Conservation (phyloP, 495 filamentous ascomycete species). For the Elaphomyces granulatus region DNA sequence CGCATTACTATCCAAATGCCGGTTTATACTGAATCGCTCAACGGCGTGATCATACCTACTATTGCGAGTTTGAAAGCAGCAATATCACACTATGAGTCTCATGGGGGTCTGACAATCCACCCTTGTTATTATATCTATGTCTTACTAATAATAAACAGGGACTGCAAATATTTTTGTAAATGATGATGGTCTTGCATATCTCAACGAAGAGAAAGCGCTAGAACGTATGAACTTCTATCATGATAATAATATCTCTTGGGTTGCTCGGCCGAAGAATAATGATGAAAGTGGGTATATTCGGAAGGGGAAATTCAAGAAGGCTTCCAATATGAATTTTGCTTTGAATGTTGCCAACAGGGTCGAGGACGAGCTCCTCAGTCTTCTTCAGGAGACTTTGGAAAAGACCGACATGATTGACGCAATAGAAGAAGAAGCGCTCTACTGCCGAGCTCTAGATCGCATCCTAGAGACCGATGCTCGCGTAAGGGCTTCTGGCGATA, state of each 20-base stretch:
- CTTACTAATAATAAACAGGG: constrained; percentile 1
- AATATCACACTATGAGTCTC: constrained; percentile 52
- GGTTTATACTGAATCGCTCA: constrained; percentile 60
- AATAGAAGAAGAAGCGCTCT: constrained; percentile 36
- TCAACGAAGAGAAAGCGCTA: constrained; percentile 38
- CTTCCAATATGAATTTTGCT: constrained; percentile 59
- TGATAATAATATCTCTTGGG: constrained; percentile 49
- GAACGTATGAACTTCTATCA: constrained; percentile 49
- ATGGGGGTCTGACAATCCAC: no score
- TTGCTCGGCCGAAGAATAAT: constrained; percentile 34
- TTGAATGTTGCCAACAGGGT: constrained; percentile 43
- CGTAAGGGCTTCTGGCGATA: constrained; percentile 59
- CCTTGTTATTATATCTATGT: no score
- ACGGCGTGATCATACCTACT: constrained; percentile 46
- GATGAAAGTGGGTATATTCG: constrained; percentile 30
- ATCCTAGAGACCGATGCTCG: constrained; percentile 44
- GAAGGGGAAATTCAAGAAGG: constrained; percentile 58
- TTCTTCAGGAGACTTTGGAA: constrained; percentile 21
- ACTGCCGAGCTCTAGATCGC: constrained; percentile 34
- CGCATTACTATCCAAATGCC: constrained; percentile 49
- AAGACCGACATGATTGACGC: constrained; percentile 25
- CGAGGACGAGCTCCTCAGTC: constrained; percentile 37
- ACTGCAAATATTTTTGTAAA: constrained; percentile 36
- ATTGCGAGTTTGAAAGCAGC: constrained; percentile 46
- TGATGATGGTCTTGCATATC: constrained; percentile 32